Evolutionary conservation across 257 asterid genomes (phyloP), one percentile per base, ranked within the genome.

Genomic region (Thymus mandschuricus): DNA sequence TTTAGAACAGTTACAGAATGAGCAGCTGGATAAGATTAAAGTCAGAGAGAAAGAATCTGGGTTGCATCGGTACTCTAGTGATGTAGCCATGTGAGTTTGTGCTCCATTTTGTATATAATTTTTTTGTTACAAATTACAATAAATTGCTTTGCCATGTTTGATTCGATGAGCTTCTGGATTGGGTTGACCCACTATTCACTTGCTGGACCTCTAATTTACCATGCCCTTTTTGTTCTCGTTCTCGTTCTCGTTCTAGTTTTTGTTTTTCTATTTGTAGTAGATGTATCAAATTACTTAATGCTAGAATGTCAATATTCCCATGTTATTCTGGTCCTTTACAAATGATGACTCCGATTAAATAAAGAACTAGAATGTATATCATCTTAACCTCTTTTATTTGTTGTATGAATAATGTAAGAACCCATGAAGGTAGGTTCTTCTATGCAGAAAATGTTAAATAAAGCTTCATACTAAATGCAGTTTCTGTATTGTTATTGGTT

Each of bases 41-140:
- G 74, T 92, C 78, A 79, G 73, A 68, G 91, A 83, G 73, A 88
- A 82, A 73, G 91, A 85, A 66, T 82, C 94, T 3, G 92, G 95
- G 66, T 76, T 95, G 86, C 98, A 95, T 82, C 80, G 89, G 76
- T 92, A 95, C 84, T 95, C 96, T 69, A 88, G 79, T 78, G 99
- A 95, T 80, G 85, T 92, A 35, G 78, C 88, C 64, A 95, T 89
- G 99, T 95, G 89, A 87, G 99, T 80, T 59, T 58, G 40, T n/a
- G 48, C 75, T 58, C 50, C n/a, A n/a, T n/a, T n/a, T n/a, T n/a
- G n/a, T n/a, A n/a, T n/a, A n/a, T n/a, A n/a, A n/a, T n/a, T n/a
- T n/a, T n/a, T n/a, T 3, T 55, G 31, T 35, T 69, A 57, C 46
- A 38, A n/a, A 27, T 35, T 69, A 57, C 46, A 38, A n/a, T 12